Conservation (phyloP, 2,329 filamentous ascomycete genomes). For the Fusarium nodosum region DNA sequence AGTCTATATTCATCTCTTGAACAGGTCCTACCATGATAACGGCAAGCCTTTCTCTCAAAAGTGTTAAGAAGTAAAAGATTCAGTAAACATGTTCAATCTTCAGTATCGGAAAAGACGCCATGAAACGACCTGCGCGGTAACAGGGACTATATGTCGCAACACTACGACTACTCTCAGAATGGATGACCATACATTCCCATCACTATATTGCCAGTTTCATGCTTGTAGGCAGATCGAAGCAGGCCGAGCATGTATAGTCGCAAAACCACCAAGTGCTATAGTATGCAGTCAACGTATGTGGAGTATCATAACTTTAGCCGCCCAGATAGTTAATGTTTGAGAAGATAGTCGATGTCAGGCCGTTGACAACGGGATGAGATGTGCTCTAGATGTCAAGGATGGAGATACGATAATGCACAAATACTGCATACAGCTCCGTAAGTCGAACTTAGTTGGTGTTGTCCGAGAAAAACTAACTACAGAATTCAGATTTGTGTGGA, state of each 20-base stretch:
- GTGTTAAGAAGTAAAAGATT: neutral
- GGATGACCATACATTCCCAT: conserved; percentile 33
- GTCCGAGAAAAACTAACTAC: conserved; percentile 1
- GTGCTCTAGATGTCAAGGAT: conserved; percentile 42
- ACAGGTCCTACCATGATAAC: neutral
- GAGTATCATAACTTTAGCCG: neutral
- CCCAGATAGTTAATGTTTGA: conserved; percentile 14
- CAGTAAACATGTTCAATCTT: conserved; percentile 15
- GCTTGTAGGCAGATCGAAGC: conserved; percentile 47
- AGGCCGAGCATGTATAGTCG: conserved; percentile 38
- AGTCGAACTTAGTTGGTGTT: neutral
- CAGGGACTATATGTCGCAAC: conserved; percentile 45
- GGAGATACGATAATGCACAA: conserved; percentile 26
- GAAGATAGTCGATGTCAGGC: conserved; percentile 46
- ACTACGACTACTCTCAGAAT: conserved; percentile 26
- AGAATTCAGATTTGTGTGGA: conserved; percentile 49
- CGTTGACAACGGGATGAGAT: conserved; percentile 44
- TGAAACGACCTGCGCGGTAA: conserved; percentile 38
- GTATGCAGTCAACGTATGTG: conserved; percentile 48
- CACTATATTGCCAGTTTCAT: conserved; percentile 46
- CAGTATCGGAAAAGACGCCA: conserved; percentile 7
- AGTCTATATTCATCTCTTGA: neutral
- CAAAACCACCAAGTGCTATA: conserved; percentile 43
- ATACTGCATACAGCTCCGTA: conserved; percentile 50
- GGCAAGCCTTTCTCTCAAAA: neutral